phyloP scores from a whole-genome alignment of 176 grass and related monocot genomes.

The Zizania latifolia region DNA sequence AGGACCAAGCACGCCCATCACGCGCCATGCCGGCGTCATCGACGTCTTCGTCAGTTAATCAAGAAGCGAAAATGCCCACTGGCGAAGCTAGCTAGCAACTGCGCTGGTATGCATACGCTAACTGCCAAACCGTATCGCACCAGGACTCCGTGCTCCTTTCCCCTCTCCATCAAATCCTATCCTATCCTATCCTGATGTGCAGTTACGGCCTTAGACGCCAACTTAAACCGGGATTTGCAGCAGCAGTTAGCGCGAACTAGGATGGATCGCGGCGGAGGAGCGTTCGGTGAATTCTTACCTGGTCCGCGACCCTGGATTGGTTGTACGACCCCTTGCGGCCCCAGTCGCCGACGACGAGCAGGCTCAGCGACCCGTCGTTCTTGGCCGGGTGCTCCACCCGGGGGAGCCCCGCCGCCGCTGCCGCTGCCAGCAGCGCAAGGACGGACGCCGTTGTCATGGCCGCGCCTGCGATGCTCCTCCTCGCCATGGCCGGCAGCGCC shows the following conservation, averaged over 20 bases:
- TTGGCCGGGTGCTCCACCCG: conserved; percentile 49
- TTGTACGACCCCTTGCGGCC: conserved; percentile 72
- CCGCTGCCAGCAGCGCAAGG: conserved; percentile 25
- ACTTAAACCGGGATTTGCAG: background rate
- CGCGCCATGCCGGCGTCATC: background rate
- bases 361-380: conserved; percentile 44
- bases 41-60: background rate
- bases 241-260: background rate
- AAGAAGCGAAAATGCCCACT: background rate
- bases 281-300: conserved; percentile 40
- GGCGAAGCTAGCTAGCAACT: background rate
- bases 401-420: conserved; percentile 32
- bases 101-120: background rate
- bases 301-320: conserved; percentile 59
- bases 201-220: background rate
- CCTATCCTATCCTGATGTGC: background rate
- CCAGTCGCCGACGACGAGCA: conserved; percentile 84
- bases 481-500: conserved; percentile 28
- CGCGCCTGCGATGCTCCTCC: background rate
- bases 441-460: background rate
- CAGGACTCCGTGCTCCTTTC: background rate
- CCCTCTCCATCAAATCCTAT: background rate
- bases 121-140: background rate
- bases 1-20: background rate
- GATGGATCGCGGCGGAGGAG: background rate